phyloP scores from a whole-genome alignment of 2,329 filamentous ascomycete genomes.

The Hypoxylon sp. region DNA sequence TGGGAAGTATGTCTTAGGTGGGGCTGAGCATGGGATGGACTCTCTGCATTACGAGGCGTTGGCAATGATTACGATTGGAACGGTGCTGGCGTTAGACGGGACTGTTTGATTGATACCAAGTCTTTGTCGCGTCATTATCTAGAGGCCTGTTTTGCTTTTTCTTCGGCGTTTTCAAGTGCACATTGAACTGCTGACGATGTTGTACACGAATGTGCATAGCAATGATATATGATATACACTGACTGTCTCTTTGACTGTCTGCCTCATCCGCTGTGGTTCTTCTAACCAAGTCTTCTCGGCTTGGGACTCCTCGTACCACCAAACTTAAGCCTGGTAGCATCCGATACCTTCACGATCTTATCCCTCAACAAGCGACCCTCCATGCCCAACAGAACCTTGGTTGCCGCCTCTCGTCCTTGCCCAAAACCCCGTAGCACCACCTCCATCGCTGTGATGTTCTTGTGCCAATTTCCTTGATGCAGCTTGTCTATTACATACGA shows the following conservation, averaged over 20 bases:
- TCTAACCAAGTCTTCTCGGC: conserved; percentile 78
- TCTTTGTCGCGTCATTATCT: conserved; percentile 29
- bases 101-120: conserved; percentile 52
- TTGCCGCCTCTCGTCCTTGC: conserved; percentile 86
- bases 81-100: conserved; percentile 44
- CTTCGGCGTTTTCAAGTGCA: conserved; percentile 35
- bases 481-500: conserved; percentile 88
- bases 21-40: conserved; percentile 45
- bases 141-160: conserved; percentile 9
- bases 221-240: conserved; percentile 51
- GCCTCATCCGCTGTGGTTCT: conserved; percentile 8
- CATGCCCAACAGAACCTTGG: conserved; percentile 88
- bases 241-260: conserved; percentile 19
- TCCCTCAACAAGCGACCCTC: conserved; percentile 84
- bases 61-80: conserved; percentile 29
- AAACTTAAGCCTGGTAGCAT: conserved; percentile 93
- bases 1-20: conserved; percentile 54
- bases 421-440: conserved; percentile 89
- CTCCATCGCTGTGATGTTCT: conserved; percentile 83
- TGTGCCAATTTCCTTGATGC: conserved; percentile 83
- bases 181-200: conserved; percentile 38
- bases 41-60: conserved; percentile 46
- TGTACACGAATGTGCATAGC: conserved; percentile 48
- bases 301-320: conserved; percentile 90
- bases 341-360: conserved; percentile 84